Base-by-base conservation (phyloP, 2,329 filamentous ascomycete species). In the Diplocarpon mali region DNA sequence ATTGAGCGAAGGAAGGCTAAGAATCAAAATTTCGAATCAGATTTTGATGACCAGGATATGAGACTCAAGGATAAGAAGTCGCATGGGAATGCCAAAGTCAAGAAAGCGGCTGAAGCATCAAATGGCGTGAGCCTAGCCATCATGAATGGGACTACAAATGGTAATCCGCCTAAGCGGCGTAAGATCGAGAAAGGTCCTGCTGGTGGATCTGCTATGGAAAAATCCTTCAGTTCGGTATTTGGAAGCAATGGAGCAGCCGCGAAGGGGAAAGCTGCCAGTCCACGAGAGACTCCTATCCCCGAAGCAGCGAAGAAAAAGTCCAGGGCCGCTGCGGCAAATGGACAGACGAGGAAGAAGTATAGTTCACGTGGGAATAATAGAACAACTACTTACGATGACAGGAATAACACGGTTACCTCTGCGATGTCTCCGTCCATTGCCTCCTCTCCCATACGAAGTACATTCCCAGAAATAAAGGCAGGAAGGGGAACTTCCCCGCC, bases 291-390 rank as follows among this genome's bases (percentile, higher is more conserved):
- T 9, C 80, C 83, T 27, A 74, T 69, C 10, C 74, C 74, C 2
- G 84, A 87, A 42, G 69, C 63, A 2, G 62, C 70, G 28, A 80
- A 82, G 46, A 90, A 89, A 67, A 87, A 76, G 75, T 67, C 78
- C 65, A 66, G 89, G 72, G 71, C 84, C 67, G 52, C 68, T 73
- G 48, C 77, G 67, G 47, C 76, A 3, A 85, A 85, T 53, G 72
- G 77, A n/a, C 77, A 78, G 53, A 63, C 77, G 27, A 89, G 90
- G 67, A 94, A 63, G 89, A 90, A 79, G 83, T 85, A 72, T 58
- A 72, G 67, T 42, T 16, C 38, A 16, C 20, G 14, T 40, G 12
- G 6, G 20, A 27, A 13, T n/a, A n/a, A 15, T 15, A 11, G 32
- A 20, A 17, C 27, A 39, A 38, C 38, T 51, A 34, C 52, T 59